Conservation (phyloP, 306 rosid genomes). For the Inga oerstediana region DNA sequence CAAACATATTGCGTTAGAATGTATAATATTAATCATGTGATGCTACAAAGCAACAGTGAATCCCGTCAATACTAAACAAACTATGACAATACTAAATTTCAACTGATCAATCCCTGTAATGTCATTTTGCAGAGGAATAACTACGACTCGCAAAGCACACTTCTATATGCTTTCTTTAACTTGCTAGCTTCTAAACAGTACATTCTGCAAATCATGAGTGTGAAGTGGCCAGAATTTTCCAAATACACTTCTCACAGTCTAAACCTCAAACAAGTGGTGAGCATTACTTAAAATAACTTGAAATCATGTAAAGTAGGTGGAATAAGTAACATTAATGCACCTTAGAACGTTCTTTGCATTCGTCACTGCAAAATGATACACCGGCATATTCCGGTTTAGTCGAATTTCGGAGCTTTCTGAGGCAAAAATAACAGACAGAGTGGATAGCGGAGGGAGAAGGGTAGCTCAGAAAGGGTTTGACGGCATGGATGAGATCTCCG, state of each 20-base stretch:
- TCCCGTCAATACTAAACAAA: neutral
- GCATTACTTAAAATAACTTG: neutral
- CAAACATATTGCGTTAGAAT: neutral
- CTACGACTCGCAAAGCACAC: neutral
- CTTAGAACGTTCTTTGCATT: constrained; percentile 54
- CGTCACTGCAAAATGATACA: constrained; percentile 55
- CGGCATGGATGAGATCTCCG: constrained; percentile 82
- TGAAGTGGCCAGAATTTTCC: neutral
- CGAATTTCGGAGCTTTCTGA: constrained; percentile 41
- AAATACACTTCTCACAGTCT: constrained; percentile 19
- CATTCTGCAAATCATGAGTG: neutral
- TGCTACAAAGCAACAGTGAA: neutral
- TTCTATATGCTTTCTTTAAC: neutral
- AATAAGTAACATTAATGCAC: constrained; percentile 31
- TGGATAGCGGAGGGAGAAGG: constrained; percentile 55
- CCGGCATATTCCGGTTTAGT: constrained; percentile 15
- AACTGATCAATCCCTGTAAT: neutral
- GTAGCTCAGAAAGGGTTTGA: constrained; percentile 67
- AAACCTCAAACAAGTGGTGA: constrained; percentile 47
- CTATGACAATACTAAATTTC: neutral
- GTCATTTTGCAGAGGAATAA: neutral
- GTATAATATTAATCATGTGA: neutral
- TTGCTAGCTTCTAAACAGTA: neutral
- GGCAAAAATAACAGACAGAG: constrained; percentile 70
- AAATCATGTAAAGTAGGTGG: neutral